Evolutionary conservation across 495 filamentous ascomycete genomes (phyloP), one percentile per base, ranked within the genome.

Genomic region (Podospora bellae-mahoneyi): DNA sequence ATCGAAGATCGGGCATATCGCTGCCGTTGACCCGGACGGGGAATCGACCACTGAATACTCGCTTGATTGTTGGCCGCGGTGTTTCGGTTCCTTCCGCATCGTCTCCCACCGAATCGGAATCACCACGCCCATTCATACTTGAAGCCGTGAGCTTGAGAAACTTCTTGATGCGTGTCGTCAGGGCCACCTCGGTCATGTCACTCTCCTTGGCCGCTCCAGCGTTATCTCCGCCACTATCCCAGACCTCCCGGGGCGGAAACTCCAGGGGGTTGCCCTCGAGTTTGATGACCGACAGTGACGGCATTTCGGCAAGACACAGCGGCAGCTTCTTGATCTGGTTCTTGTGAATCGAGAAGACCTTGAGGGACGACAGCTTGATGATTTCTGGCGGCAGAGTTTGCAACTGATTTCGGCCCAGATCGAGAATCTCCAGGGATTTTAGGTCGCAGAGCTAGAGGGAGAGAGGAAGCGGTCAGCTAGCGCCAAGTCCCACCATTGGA

Each of bases 281-380:
- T 74, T 94, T 96, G 69, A 98, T 79, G 70, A 95, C 90, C 67
- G 92, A 90, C 27, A 98, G 83, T 62, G 92, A 93, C 64, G 85
- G 87, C 89, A 97, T 97, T 73, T 95, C 91, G 53, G 91, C 93
- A 20, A 98, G 78, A 64, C 90, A 92, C 15, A 89, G 83, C 20
- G 94, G 94, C 20, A 98, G 82, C 61, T 91, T 87, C 66, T 90
- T 87, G 73, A 98, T 92, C 65, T 88, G 88, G 77, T 97, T 98
- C 71, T 91, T 90, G 75, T 90, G 90, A 67, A 97, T 80, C 19
- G 90, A 91, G 10, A 96, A 79, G 15, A 93, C 91, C 69, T 92
- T 90, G 66, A 93, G 79, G 2, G 88, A 90, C 54, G 85, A 90
- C 65, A 98, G 79, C 69, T 88, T 92, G 67, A 85, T 87, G 58